phyloP scores from a whole-genome alignment of 805 yeast species.

The Kuraishia piskuri region DNA sequence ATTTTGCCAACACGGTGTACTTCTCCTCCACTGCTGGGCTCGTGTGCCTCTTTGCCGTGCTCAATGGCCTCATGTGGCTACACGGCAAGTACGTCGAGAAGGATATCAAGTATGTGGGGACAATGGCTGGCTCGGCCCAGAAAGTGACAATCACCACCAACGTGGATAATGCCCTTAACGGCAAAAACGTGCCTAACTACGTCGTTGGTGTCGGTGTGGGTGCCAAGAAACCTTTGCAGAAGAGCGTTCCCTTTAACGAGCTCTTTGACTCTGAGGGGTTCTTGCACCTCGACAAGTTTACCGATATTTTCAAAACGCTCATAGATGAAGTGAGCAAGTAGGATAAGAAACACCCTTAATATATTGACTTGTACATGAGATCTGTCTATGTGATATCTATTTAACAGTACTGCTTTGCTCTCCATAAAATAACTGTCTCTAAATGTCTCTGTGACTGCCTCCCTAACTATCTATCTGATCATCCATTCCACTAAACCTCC shows the following conservation, averaged over 20 bases:
- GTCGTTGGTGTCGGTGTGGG: slow-evolving; percentile 10
- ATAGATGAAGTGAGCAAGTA: slow-evolving; percentile 4
- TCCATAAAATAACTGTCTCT: not conserved
- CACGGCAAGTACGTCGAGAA: slow-evolving; percentile 28
- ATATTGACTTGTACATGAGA: too few relatives aligned
- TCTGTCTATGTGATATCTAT: too few relatives aligned
- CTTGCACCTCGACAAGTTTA: slow-evolving; percentile 27
- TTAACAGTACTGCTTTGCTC: too few relatives aligned
- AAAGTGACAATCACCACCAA: slow-evolving; percentile 30
- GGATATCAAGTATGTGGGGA: slow-evolving; percentile 39
- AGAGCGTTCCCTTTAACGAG: slow-evolving; percentile 26
- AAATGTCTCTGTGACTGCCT: too few relatives aligned
- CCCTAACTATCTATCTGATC: slow-evolving; percentile 5
- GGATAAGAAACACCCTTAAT: too few relatives aligned
- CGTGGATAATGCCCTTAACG: not conserved
- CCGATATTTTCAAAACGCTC: slow-evolving; percentile 14
- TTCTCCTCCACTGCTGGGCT: slow-evolving; percentile 25
- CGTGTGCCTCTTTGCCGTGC: slow-evolving; percentile 28
- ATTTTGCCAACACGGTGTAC: slow-evolving; percentile 29
- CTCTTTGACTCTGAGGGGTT: slow-evolving; percentile 40
- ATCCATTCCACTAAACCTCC: slow-evolving; percentile 23
- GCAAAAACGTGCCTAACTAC: not conserved
- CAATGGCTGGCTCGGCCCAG: slow-evolving; percentile 14
- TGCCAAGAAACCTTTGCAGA: slow-evolving; percentile 10
- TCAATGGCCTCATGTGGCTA: slow-evolving; percentile 27